phyloP scores from a whole-genome alignment of 2,329 filamentous ascomycete genomes.

The Penicillium corylophilum region DNA sequence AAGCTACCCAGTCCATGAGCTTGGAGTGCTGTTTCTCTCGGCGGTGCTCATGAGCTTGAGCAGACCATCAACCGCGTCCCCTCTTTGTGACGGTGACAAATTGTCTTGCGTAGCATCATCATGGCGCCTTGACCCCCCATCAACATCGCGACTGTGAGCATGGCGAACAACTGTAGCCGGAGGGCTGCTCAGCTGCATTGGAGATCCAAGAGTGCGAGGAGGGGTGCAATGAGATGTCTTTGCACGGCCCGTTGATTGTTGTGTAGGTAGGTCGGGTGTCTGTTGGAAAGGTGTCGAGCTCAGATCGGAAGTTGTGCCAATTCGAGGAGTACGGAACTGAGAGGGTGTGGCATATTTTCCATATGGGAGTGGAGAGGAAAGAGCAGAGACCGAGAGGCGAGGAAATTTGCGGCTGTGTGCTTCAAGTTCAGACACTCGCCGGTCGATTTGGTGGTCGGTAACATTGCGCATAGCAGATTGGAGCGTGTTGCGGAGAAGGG shows the following conservation, averaged over 20 bases:
- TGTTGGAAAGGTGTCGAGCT: conserved; percentile 20
- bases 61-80: conserved; percentile 41
- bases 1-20: conserved; percentile 23
- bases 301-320: conserved; percentile 13
- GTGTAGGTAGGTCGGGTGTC: conserved; percentile 24
- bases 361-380: conserved; percentile 17
- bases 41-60: conserved; percentile 42
- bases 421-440: conserved; percentile 42
- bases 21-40: conserved; percentile 25
- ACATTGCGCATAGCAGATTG: conserved; percentile 44
- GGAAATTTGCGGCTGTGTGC: conserved; percentile 39
- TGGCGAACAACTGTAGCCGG: conserved; percentile 28
- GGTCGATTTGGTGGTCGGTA: conserved; percentile 39
- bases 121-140: conserved; percentile 17
- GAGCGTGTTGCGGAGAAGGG: conserved; percentile 37
- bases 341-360: conserved; percentile 21
- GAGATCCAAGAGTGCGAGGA: conserved; percentile 24
- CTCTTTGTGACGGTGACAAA: conserved; percentile 32
- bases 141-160: conserved; percentile 12
- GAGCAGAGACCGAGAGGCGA: conserved; percentile 26
- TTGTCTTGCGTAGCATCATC: conserved; percentile 9
- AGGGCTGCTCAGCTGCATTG: conserved; percentile 39
- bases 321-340: conserved; percentile 22
- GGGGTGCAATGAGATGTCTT: conserved; percentile 20
- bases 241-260: conserved; percentile 11